phyloP scores from a whole-genome alignment of 331 rosid genomes.

The Quercus tomentella region DNA sequence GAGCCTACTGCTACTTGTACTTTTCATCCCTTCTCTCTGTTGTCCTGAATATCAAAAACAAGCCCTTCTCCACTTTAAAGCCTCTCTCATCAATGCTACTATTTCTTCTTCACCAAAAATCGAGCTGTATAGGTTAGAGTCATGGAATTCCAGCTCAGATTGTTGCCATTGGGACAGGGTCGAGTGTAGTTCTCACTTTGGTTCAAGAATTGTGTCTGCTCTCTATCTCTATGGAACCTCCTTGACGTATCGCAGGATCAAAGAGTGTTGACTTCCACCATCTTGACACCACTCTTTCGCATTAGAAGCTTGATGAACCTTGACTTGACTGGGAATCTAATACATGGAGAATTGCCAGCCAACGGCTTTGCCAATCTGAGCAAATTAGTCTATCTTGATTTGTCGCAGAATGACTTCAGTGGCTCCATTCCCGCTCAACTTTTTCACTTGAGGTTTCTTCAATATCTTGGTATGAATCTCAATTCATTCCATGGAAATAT shows the following conservation, averaged over 20 bases:
- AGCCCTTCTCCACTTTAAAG: conserved; percentile 26
- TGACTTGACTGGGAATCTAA: conserved; percentile 6
- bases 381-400: conserved; percentile 19
- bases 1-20: not conserved
- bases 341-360: conserved; percentile 14
- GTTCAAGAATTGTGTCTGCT: not conserved
- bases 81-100: not conserved
- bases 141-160: conserved; percentile 27
- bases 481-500: conserved; percentile 13
- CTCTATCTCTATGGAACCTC: not conserved
- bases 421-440: no score
- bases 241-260: not conserved
- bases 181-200: not conserved
- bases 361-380: conserved; percentile 15
- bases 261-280: not conserved
- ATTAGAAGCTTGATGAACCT: conserved; percentile 25
- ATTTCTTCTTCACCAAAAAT: not conserved
- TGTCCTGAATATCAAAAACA: conserved; percentile 20
- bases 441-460: not conserved
- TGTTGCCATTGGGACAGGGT: conserved; percentile 33
- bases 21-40: not conserved
- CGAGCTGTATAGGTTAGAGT: not conserved
- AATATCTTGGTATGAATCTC: not conserved
- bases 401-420: not conserved
- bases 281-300: conserved; percentile 13